Percentiles rank a stretch among this genome's conserved stretches.
phyloP scores from a whole-genome alignment of 805 yeast species.

The Cyberlindnera mycetangii region DNA sequence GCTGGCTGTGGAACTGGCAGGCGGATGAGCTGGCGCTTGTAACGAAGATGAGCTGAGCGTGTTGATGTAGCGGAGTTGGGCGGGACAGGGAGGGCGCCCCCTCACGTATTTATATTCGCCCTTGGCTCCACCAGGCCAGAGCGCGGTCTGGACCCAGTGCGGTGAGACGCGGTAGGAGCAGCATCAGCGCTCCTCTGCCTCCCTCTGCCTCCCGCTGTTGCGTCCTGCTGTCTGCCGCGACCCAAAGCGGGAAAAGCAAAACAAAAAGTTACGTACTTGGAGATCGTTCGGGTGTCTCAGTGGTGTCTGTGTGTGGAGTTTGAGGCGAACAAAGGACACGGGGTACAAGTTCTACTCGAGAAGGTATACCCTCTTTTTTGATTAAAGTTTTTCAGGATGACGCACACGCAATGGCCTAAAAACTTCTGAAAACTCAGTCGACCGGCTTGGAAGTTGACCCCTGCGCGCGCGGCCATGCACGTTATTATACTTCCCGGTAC shows the following conservation, averaged over 20 bases:
- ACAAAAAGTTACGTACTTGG: background rate
- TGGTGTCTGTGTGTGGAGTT: background rate
- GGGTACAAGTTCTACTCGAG: background rate
- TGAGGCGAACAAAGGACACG: background rate
- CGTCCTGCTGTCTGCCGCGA: background rate
- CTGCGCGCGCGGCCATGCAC: constrained; percentile 10
- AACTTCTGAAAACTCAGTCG: background rate
- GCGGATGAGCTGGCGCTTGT: constrained; percentile 1
- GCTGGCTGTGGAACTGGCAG: background rate
- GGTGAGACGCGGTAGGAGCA: constrained; percentile 13
- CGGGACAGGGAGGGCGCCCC: background rate
- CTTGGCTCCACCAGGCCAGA: background rate
- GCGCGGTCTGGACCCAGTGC: constrained; percentile 7
- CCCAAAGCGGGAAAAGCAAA: constrained; percentile 14
- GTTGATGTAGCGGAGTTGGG: no score
- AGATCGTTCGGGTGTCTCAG: background rate
- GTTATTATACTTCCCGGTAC: constrained; percentile 1
- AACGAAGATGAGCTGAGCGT: constrained; percentile 1
- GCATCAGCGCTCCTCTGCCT: background rate
- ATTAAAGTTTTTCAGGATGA: no score
- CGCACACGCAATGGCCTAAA: background rate
- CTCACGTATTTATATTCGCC: constrained; percentile 14
- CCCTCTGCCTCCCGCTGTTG: background rate
- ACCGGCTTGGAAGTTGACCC: constrained; percentile 3
- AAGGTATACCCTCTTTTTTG: no score